Evolutionary conservation across 2,329 filamentous ascomycete species (phyloP).

Genomic region (Aspergillus pseudoviridinutans): DNA sequence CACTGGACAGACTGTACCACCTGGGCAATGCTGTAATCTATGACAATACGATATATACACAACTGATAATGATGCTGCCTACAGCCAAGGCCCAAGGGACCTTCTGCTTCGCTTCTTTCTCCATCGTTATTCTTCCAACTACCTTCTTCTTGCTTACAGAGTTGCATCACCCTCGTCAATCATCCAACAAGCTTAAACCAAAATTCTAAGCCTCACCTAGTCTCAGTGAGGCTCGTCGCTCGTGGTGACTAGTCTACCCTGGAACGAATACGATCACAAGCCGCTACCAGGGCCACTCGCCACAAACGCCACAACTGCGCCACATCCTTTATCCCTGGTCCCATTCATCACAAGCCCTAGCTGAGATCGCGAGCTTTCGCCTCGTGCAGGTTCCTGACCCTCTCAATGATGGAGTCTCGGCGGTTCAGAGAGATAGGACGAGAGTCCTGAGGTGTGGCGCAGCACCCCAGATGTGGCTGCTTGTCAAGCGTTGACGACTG

Average conservation of each 20-base stretch:
- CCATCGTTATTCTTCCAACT: neutral
- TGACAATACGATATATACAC: neutral
- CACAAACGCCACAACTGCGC: neutral
- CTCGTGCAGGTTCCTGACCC: neutral
- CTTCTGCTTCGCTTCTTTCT: neutral
- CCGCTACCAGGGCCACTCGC: neutral
- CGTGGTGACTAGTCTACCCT: neutral
- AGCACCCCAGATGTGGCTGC: no score
- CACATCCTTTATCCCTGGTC: neutral
- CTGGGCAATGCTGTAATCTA: neutral
- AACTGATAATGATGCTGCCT: neutral
- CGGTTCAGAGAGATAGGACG: no score
- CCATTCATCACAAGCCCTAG: neutral
- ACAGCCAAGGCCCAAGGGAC: neutral
- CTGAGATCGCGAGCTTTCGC: neutral
- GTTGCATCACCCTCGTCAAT: neutral
- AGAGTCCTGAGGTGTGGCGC: no score
- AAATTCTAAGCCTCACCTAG: neutral
- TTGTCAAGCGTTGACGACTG: no score
- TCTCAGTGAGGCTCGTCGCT: no score
- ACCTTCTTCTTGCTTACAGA: neutral
- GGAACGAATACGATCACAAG: neutral
- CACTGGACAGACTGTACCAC: neutral
- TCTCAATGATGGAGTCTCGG: neutral
- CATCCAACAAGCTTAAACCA: neutral